Percentiles rank a stretch among this genome's conserved stretches.
These are phyloP conservation scores for Paratinospora sagittata DNA, from an alignment of 164 flowering plant species.

Conservation along the genomic window DNA sequence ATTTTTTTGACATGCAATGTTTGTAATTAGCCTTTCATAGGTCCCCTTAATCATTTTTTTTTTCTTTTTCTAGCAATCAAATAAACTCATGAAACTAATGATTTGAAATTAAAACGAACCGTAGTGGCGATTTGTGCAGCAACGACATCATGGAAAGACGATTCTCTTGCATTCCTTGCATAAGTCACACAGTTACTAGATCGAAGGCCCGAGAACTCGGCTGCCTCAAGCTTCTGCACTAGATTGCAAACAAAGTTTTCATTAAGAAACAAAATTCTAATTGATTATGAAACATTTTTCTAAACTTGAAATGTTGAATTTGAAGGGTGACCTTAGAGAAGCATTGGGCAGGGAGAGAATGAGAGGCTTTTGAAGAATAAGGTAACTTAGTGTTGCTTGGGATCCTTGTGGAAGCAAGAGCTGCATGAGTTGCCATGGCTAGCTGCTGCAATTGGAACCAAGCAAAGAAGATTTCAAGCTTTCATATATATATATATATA, in stretches of 20 bases:
- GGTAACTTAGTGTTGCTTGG: conserved; percentile 54
- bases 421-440: conserved; percentile 83
- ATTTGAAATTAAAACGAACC: conserved; percentile 36
- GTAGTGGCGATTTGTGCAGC: conserved; percentile 66
- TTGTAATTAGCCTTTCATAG: too few species aligned
- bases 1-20: too few species aligned
- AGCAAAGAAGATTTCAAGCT: conserved; percentile 3
- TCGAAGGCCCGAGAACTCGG: conserved; percentile 73
- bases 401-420: conserved; percentile 84
- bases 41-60: too few species aligned
- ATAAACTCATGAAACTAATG: not conserved
- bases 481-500: conserved; percentile 9
- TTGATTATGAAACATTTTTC: too few species aligned
- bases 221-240: conserved; percentile 60
- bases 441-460: conserved; percentile 40
- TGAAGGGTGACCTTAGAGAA: conserved; percentile 50
- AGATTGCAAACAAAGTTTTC: not conserved
- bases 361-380: conserved; percentile 46
- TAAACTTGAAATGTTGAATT: not conserved
- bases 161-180: conserved; percentile 41
- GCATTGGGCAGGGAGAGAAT: conserved; percentile 52
- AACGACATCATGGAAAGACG: conserved; percentile 66
- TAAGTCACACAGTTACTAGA: conserved; percentile 44
- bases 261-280: not conserved
- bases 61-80: too few species aligned